Evolutionary conservation across 208 protist species (phyloP).

Genomic region (Porcisia hertigi): DNA sequence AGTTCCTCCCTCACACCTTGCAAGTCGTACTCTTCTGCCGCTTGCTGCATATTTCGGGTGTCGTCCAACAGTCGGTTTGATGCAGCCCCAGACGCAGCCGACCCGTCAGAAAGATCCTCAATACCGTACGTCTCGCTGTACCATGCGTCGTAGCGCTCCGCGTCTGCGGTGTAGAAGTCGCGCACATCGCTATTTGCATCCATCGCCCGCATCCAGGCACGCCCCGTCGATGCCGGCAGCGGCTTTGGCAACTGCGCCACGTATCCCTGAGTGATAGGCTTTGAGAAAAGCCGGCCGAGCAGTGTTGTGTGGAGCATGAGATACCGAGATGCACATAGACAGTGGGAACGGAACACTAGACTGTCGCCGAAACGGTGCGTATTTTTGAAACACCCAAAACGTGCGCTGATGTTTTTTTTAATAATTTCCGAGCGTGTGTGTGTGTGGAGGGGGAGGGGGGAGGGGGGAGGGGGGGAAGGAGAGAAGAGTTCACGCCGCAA

Average conservation of each 20-base stretch:
- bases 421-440: too few relatives aligned
- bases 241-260: constrained; percentile 55
- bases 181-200: constrained; percentile 63
- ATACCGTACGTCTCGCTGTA: constrained; percentile 75
- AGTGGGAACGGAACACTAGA: background rate
- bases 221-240: constrained; percentile 27
- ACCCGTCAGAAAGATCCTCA: constrained; percentile 66
- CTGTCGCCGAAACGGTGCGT: background rate
- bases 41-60: constrained; percentile 44
- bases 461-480: too few relatives aligned
- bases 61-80: constrained; percentile 66
- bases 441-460: too few relatives aligned
- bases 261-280: constrained; percentile 82
- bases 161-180: constrained; percentile 53
- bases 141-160: constrained; percentile 77
- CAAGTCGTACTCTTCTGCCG: constrained; percentile 42
- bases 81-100: constrained; percentile 60
- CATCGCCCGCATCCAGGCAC: constrained; percentile 58
- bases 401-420: too few relatives aligned
- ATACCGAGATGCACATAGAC: background rate
- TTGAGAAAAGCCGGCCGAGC: constrained; percentile 56
- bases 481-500: too few relatives aligned
- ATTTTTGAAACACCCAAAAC: too few relatives aligned
- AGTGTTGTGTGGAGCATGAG: constrained; percentile 38
- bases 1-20: constrained; percentile 58